Percentiles rank a stretch among this genome's conserved stretches.
phyloP scores from a whole-genome alignment of 345 rosid genomes.

The Passiflora organensis region DNA sequence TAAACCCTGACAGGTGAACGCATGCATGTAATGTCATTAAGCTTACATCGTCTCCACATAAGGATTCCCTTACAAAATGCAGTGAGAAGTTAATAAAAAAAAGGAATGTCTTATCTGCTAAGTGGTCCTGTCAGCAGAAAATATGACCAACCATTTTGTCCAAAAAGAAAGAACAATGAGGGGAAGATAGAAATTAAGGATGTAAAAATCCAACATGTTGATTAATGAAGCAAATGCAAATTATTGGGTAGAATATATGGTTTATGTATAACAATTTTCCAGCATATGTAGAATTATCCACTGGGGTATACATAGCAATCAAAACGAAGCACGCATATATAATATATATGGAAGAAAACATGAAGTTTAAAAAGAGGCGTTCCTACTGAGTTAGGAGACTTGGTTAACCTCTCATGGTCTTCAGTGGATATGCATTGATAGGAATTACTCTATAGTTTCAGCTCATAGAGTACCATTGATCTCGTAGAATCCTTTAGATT shows the following conservation, averaged over 20 bases:
- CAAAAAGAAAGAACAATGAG: not conserved
- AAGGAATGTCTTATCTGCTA: not conserved
- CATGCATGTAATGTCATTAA: too few relatives aligned
- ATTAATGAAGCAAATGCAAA: not conserved
- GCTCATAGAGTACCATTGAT: conserved; percentile 12
- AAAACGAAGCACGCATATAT: not conserved
- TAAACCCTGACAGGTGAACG: too few relatives aligned
- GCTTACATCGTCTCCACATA: too few relatives aligned
- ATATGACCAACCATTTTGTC: conserved; percentile 6
- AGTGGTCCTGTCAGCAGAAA: not conserved
- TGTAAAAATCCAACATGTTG: not conserved
- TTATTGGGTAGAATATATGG: not conserved
- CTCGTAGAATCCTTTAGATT: conserved; percentile 56
- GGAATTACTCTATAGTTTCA: not conserved
- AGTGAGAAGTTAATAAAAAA: too few relatives aligned
- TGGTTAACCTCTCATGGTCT: not conserved
- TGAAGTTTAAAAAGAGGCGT: not conserved
- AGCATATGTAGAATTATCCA: not conserved
- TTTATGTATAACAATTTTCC: not conserved
- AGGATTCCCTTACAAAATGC: too few relatives aligned
- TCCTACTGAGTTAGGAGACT: conserved; percentile 18
- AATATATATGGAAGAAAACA: not conserved
- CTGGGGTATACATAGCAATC: not conserved
- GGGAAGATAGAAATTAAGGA: too few relatives aligned
- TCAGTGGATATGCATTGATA: conserved; percentile 1